Percentiles rank a stretch among this genome's conserved stretches.
These are phyloP conservation scores for Schizosaccharomyces octosporus DNA, from an alignment of 805 yeast species.

Conservation along the genomic window DNA sequence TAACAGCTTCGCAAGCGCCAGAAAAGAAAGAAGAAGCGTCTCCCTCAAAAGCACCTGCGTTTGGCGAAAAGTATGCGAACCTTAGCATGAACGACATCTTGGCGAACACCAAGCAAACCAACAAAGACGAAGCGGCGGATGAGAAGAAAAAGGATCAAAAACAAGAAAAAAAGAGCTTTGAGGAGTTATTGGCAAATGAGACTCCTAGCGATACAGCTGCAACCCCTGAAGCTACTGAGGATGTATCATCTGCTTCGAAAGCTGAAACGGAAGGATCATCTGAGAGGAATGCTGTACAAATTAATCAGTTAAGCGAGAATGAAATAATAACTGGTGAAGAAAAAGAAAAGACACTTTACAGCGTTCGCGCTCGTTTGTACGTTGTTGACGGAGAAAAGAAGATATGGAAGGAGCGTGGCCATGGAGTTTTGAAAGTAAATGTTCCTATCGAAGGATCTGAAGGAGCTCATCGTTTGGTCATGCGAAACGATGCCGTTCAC, in stretches of 20 bases:
- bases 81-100: too few species aligned
- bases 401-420: constrained; percentile 2
- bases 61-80: neutral
- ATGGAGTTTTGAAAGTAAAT: neutral
- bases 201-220: neutral
- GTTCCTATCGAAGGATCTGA: neutral
- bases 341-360: neutral
- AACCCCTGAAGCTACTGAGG: neutral
- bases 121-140: neutral
- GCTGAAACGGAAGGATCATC: neutral
- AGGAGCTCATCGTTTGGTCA: neutral
- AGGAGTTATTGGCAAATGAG: neutral
- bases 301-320: neutral
- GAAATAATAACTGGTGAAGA: constrained; percentile 2
- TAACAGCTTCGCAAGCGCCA: neutral
- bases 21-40: neutral
- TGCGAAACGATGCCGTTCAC: constrained; percentile 3
- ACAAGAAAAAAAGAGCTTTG: neutral
- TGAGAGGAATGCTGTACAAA: neutral
- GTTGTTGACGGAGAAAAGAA: neutral
- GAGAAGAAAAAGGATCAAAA: neutral
- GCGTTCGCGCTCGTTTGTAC: neutral
- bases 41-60: neutral
- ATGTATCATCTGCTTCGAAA: neutral
- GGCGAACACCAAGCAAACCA: too few species aligned